Percentiles rank a stretch among this genome's conserved stretches.
phyloP scores from a whole-genome alignment of 768 basidiomycete genomes.

The Cyclocybe aegerita region DNA sequence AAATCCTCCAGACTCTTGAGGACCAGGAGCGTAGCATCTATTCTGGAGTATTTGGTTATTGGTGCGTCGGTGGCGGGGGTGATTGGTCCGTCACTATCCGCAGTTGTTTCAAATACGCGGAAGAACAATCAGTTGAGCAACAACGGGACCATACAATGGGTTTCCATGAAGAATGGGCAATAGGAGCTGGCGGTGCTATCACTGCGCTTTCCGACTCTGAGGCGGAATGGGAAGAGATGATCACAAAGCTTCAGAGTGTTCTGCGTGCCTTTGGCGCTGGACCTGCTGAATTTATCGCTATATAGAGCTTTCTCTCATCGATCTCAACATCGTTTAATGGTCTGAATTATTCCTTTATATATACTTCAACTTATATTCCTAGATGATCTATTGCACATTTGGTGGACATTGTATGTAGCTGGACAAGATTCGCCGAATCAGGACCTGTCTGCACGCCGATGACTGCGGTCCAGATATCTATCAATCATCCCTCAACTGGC shows the following conservation, averaged over 20 bases:
- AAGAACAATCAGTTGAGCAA: slow-evolving; percentile 10
- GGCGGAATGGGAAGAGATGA: slow-evolving; percentile 94
- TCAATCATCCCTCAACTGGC: too few relatives aligned
- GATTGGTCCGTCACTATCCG: slow-evolving; percentile 96
- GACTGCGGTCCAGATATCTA: too few relatives aligned
- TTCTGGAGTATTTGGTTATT: slow-evolving; percentile 93
- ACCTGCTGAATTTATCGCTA: slow-evolving; percentile 15
- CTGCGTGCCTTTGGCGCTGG: slow-evolving; percentile 57
- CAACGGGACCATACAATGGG: slow-evolving; percentile 6
- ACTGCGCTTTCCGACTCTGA: slow-evolving; percentile 86
- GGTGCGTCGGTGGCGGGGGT: slow-evolving; percentile 83
- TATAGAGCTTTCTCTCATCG: background rate
- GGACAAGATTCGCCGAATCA: background rate
- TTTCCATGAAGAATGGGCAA: slow-evolving; percentile 58
- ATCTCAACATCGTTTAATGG: background rate
- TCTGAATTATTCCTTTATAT: background rate
- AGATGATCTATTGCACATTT: background rate
- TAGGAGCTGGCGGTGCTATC: slow-evolving; percentile 96
- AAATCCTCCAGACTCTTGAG: slow-evolving; percentile 84
- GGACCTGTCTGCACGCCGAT: too few relatives aligned
- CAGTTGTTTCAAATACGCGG: slow-evolving; percentile 80
- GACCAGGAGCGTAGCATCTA: slow-evolving; percentile 73
- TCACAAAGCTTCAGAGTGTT: slow-evolving; percentile 81
- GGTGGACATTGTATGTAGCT: background rate
- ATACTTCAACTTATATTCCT: background rate